Percentiles rank a stretch among this genome's conserved stretches.
Evolutionary conservation across 208 protist species (phyloP).

Genomic region (Leishmania tarentolae): DNA sequence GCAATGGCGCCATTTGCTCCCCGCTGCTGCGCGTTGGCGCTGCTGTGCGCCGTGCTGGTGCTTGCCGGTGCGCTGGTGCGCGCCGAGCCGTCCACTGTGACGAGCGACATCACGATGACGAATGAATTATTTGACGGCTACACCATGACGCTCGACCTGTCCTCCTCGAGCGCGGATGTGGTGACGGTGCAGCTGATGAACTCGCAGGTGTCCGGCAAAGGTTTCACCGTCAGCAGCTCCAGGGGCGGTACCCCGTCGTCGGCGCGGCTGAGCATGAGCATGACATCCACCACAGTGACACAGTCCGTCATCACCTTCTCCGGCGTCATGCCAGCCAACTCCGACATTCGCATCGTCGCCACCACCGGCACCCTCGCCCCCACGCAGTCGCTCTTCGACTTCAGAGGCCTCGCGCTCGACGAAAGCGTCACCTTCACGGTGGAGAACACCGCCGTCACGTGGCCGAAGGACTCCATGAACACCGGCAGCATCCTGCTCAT

Average conservation of each 20-base stretch:
- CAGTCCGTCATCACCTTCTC: constrained; percentile 12
- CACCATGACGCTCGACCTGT: constrained; percentile 17
- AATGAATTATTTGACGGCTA: constrained; percentile 13
- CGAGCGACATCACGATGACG: constrained; percentile 6
- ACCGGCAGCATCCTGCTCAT: constrained; percentile 13
- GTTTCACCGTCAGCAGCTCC: constrained; percentile 10
- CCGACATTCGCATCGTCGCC: constrained; percentile 23
- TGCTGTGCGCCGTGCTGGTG: constrained; percentile 26
- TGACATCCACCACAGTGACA: constrained; percentile 10
- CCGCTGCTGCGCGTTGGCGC: constrained; percentile 15
- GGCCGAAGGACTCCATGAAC: constrained; percentile 2
- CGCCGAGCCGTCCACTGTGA: constrained; percentile 2
- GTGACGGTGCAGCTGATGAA: constrained; percentile 21
- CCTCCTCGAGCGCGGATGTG: background rate
- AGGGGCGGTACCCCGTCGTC: background rate
- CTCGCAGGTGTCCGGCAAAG: constrained; percentile 19
- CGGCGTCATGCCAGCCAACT: constrained; percentile 21
- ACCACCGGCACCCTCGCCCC: constrained; percentile 16
- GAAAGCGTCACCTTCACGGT: constrained; percentile 19
- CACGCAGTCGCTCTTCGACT: constrained; percentile 30
- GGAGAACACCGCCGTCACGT: constrained; percentile 18
- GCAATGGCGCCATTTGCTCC: background rate
- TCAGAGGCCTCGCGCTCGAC: constrained; percentile 15
- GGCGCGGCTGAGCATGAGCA: constrained; percentile 20
- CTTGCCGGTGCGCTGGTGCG: constrained; percentile 21